Evolutionary conservation across 495 filamentous ascomycete genomes (phyloP).

Genomic region (Podospora pseudocomata): DNA sequence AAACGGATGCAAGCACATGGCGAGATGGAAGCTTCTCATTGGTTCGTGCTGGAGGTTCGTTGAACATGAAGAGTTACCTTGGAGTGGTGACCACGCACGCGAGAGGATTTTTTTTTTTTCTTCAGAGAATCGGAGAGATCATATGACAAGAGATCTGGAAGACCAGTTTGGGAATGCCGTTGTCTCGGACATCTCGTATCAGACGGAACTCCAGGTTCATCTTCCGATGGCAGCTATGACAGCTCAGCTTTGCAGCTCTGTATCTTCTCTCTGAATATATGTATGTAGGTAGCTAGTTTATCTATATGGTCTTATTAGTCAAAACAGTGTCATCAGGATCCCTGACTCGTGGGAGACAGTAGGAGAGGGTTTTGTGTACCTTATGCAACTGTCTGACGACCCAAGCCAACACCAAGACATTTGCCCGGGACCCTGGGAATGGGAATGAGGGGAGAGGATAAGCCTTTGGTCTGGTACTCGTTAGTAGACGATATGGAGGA

Average conservation of each 20-base stretch:
- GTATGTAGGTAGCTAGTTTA: too few species aligned
- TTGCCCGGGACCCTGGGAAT: background rate
- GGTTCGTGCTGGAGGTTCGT: conserved; percentile 11
- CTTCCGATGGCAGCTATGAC: background rate
- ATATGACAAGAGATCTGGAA: background rate
- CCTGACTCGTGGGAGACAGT: background rate
- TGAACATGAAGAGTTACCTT: background rate
- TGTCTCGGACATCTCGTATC: background rate
- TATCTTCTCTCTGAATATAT: too few species aligned
- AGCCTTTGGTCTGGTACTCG: too few species aligned
- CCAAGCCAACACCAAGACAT: background rate
- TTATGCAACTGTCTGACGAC: background rate
- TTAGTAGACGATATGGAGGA: too few species aligned
- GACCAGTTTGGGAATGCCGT: conserved; percentile 1
- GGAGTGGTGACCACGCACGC: background rate
- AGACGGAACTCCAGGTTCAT: background rate
- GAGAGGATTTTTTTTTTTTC: background rate
- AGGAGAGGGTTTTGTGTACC: background rate
- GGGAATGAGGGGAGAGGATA: background rate
- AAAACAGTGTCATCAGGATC: background rate
- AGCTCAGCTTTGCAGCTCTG: background rate
- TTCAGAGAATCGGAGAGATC: background rate
- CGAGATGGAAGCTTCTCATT: conserved; percentile 22
- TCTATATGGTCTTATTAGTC: background rate
- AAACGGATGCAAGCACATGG: conserved; percentile 29